Conservation (phyloP, 768 basidiomycete species). For the Hericium coralloides region DNA sequence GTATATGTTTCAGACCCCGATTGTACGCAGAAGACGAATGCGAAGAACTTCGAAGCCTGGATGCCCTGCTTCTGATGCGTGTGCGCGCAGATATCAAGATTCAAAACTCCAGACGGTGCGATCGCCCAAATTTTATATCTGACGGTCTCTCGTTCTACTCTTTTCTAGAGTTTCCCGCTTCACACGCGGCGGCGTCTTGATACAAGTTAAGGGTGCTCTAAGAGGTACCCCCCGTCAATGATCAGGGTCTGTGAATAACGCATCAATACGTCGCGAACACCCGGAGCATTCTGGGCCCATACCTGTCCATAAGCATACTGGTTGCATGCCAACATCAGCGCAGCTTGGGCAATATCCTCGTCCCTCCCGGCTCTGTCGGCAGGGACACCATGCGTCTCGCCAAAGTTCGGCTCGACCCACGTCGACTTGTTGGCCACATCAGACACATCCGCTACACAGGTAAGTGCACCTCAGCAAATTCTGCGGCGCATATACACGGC, state of each 20-base stretch:
- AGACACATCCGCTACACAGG: conserved; percentile 17
- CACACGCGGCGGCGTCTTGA: too few species aligned
- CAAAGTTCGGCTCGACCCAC: conserved; percentile 22
- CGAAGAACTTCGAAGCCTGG: too few species aligned
- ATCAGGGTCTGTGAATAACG: conserved; percentile 12
- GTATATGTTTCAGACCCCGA: too few species aligned
- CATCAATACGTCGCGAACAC: not conserved
- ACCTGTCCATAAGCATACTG: conserved; percentile 29
- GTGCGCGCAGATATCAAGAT: too few species aligned
- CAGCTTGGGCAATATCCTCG: conserved; percentile 27
- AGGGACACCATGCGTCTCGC: conserved; percentile 19
- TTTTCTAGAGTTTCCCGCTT: too few species aligned
- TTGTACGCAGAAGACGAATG: too few species aligned
- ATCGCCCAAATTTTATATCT: too few species aligned
- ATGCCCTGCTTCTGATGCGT: too few species aligned
- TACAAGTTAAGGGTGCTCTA: conserved; percentile 17
- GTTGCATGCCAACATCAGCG: conserved; percentile 24
- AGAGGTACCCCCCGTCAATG: conserved; percentile 21
- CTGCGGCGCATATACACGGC: not conserved
- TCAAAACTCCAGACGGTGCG: too few species aligned
- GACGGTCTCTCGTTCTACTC: too few species aligned
- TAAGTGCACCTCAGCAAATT: conserved; percentile 31
- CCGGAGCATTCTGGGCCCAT: not conserved
- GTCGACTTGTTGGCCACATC: conserved; percentile 25
- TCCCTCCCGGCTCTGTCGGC: conserved; percentile 27